phyloP scores from a whole-genome alignment of 2,329 filamentous ascomycete species.

The Fusarium scirpi region DNA sequence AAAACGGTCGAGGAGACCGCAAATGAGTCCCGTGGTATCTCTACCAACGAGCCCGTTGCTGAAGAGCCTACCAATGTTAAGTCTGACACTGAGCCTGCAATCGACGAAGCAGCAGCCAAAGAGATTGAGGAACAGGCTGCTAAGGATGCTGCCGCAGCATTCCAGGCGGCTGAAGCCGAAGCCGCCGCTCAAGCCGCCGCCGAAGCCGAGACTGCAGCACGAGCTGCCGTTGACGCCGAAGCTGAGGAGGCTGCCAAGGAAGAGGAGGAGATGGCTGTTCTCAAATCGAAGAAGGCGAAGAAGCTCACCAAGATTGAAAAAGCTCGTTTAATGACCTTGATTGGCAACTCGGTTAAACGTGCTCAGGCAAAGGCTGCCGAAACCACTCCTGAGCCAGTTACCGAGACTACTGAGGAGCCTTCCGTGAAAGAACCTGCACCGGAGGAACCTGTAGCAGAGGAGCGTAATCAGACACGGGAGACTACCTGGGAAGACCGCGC shows the following conservation, averaged over 20 bases:
- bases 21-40: not conserved
- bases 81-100: not conserved
- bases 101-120: not conserved
- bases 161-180: not conserved
- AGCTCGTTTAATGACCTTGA: conserved; percentile 1
- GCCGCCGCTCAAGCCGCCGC: not conserved
- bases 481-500: not conserved
- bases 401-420: not conserved
- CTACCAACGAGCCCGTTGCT: not conserved
- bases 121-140: not conserved
- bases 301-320: conserved; percentile 4
- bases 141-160: not conserved
- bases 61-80: conserved; percentile 4
- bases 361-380: not conserved
- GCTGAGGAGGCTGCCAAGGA: not conserved
- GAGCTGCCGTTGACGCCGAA: not conserved
- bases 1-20: not conserved
- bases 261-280: conserved; percentile 1
- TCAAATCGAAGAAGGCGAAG: conserved; percentile 4
- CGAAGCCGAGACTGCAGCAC: not conserved
- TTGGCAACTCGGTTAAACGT: conserved; percentile 1
- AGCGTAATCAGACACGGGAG: not conserved
- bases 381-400: not conserved
- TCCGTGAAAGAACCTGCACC: not conserved
- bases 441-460: not conserved